Evolutionary conservation across 768 basidiomycete species (phyloP).

Genomic region (Rhizopogon sp.): DNA sequence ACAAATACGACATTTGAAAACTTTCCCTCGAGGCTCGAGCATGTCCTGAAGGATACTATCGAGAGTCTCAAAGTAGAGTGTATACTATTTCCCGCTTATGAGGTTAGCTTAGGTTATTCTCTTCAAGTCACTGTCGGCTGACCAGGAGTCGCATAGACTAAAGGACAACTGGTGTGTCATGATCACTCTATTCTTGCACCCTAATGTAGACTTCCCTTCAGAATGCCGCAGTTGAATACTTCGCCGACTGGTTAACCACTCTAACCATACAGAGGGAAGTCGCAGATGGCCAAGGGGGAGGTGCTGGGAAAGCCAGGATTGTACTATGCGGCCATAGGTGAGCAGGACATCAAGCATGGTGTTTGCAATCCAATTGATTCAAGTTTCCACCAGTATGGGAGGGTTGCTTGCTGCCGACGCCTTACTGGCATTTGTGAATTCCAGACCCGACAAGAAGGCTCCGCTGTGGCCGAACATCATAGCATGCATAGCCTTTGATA

Average conservation of each 20-base stretch:
- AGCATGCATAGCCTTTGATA: slow-evolving; percentile 84
- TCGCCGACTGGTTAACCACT: slow-evolving; percentile 92
- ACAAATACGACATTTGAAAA: slow-evolving; percentile 66
- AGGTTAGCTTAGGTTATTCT: slow-evolving; percentile 41
- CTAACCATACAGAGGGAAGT: slow-evolving; percentile 83
- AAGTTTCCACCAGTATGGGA: slow-evolving; percentile 73
- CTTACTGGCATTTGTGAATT: slow-evolving; percentile 62
- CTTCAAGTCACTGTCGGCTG: background rate
- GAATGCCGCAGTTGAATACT: slow-evolving; percentile 77
- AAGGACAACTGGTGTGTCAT: slow-evolving; percentile 75
- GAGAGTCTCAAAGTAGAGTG: slow-evolving; percentile 57
- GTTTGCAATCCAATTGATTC: background rate
- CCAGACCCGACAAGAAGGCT: slow-evolving; percentile 57
- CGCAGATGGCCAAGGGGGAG: slow-evolving; percentile 67
- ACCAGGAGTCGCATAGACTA: slow-evolving; percentile 50
- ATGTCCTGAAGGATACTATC: slow-evolving; percentile 67
- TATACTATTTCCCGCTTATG: slow-evolving; percentile 84
- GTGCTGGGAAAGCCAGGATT: slow-evolving; percentile 66
- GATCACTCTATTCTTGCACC: background rate
- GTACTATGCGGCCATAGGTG: slow-evolving; percentile 90
- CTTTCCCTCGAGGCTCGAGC: slow-evolving; percentile 78
- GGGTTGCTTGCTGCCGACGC: slow-evolving; percentile 86
- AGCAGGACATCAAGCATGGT: slow-evolving; percentile 7
- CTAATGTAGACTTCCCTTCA: slow-evolving; percentile 23
- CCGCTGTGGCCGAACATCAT: slow-evolving; percentile 88